Conservation (phyloP, 1,139 yeast genomes). For the Yamadazyma sp. region DNA sequence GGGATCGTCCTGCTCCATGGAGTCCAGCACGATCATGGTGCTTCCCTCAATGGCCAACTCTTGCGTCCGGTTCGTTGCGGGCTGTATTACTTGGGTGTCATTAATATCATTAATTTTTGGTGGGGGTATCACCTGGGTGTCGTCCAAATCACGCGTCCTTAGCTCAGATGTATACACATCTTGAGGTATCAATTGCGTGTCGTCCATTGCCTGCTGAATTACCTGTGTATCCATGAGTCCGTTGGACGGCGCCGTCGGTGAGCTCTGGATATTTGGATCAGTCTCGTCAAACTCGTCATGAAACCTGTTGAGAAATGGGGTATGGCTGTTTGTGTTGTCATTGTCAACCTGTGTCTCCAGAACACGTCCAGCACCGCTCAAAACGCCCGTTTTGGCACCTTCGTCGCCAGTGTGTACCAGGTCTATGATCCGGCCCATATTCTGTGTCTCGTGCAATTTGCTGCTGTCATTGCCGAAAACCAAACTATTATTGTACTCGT, state of each 20-base stretch:
- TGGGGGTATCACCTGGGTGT: slow-evolving; percentile 5
- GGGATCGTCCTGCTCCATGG: no score
- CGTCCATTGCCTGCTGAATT: not conserved
- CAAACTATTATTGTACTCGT: slow-evolving; percentile 21
- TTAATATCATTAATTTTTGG: not conserved
- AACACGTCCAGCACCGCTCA: not conserved
- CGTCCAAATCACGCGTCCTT: not conserved
- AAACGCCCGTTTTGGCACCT: no score
- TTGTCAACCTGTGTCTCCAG: slow-evolving; percentile 2
- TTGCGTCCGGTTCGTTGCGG: not conserved
- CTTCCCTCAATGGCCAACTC: not conserved
- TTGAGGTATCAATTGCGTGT: slow-evolving; percentile 4
- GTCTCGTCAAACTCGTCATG: slow-evolving; percentile 5
- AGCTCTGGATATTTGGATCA: not conserved
- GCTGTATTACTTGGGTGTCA: not conserved
- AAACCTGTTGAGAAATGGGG: slow-evolving; percentile 1
- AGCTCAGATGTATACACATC: slow-evolving; percentile 3
- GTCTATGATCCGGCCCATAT: slow-evolving; percentile 4
- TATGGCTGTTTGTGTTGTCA: not conserved
- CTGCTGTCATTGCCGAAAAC: slow-evolving; percentile 22
- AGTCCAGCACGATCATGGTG: not conserved
- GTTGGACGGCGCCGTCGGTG: not conserved
- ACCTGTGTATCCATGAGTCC: not conserved
- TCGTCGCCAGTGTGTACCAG: no score
- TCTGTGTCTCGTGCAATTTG: slow-evolving; percentile 6